These are phyloP conservation scores for Heteromeles arbutifolia DNA, from an alignment of 306 rosid genomes.

Conservation along the genomic window DNA sequence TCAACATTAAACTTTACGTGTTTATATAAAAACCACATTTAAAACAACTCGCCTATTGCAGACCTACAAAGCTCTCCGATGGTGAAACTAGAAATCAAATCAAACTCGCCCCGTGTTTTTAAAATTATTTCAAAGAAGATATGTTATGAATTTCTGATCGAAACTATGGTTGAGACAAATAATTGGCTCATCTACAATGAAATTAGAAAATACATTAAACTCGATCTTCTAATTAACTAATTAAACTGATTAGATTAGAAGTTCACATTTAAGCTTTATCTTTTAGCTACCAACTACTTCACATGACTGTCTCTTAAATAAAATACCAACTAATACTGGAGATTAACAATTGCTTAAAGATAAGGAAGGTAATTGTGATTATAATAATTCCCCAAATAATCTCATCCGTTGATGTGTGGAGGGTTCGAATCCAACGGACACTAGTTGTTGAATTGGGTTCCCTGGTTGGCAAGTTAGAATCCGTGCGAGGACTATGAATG, in stretches of 20 bases:
- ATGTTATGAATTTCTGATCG: too few relatives aligned
- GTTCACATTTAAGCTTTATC: not conserved
- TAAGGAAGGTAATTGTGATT: not conserved
- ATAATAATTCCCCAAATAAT: not conserved
- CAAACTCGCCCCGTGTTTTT: rapidly evolving
- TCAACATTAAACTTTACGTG: too few relatives aligned
- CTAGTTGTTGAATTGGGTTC: conserved; percentile 36
- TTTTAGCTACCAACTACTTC: not conserved
- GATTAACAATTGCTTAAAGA: not conserved
- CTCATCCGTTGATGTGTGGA: conserved; percentile 11
- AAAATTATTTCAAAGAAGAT: too few relatives aligned
- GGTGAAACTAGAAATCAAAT: too few relatives aligned
- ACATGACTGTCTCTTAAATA: not conserved
- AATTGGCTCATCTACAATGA: rapidly evolving
- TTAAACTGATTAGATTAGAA: not conserved
- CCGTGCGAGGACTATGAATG: not conserved
- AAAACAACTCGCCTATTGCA: not conserved
- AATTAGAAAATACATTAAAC: not conserved
- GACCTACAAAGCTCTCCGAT: rapidly evolving
- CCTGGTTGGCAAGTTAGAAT: conserved; percentile 15
- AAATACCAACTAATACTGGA: not conserved
- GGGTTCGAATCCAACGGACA: conserved; percentile 9
- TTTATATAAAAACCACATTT: not conserved
- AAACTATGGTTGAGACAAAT: too few relatives aligned
- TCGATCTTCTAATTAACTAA: not conserved